These are phyloP conservation scores for Botryotinia calthae DNA, from an alignment of 2,329 filamentous ascomycete genomes.

Conservation along the genomic window DNA sequence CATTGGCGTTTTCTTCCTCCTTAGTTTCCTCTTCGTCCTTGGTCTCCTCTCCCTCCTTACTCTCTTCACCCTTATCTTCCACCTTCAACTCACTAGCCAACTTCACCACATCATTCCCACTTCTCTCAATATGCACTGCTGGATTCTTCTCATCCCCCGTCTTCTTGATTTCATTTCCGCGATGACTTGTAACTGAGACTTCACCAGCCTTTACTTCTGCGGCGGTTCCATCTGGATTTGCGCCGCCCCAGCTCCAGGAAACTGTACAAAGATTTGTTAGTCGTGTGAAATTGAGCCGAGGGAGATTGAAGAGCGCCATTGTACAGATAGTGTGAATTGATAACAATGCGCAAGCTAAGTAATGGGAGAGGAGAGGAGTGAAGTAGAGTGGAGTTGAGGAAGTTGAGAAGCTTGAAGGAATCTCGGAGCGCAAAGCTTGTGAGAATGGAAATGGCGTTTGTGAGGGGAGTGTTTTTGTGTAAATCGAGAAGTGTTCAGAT, in stretches of 20 bases:
- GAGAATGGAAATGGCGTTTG: neutral
- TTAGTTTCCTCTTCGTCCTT: conserved; percentile 36
- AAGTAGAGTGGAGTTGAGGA: too few species aligned
- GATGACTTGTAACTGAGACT: conserved; percentile 58
- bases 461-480: neutral
- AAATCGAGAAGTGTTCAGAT: neutral
- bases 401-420: neutral
- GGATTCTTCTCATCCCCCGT: conserved; percentile 59
- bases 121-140: conserved; percentile 56
- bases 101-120: conserved; percentile 65
- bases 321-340: neutral
- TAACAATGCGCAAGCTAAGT: neutral
- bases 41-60: conserved; percentile 37
- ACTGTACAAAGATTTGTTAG: conserved; percentile 43
- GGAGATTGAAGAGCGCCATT: neutral
- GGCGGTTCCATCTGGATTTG: conserved; percentile 55
- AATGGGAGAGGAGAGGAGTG: neutral
- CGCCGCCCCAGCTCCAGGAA: conserved; percentile 60
- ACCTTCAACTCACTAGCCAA: conserved; percentile 58
- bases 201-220: conserved; percentile 58
- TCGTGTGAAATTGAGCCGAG: neutral
- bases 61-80: conserved; percentile 31
- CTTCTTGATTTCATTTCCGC: conserved; percentile 63
- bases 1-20: neutral
- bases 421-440: neutral